Evolutionary conservation across 2,329 filamentous ascomycete genomes (phyloP).

Genomic region (Sclerotinia subarctica): DNA sequence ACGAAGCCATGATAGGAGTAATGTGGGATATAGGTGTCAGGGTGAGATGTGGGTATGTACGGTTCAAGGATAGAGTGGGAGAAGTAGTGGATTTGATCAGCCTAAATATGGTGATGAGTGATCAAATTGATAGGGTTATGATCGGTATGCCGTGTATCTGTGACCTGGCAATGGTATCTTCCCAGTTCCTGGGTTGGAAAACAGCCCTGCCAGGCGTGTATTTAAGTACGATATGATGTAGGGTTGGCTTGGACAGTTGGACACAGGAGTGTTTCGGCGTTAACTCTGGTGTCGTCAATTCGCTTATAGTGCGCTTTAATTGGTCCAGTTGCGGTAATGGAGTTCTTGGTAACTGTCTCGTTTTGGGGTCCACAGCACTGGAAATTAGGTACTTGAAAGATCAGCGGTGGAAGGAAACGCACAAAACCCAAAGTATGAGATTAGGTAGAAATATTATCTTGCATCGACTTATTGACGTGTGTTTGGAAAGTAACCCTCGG

Average conservation of each 20-base stretch:
- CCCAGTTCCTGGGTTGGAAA: background rate
- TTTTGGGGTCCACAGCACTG: conserved; percentile 5
- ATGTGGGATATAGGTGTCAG: background rate
- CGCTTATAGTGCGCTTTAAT: conserved; percentile 7
- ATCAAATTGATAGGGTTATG: conserved; percentile 1
- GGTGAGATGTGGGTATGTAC: conserved; percentile 3
- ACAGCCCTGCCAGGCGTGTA: background rate
- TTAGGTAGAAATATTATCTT: conserved; percentile 5
- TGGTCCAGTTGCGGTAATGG: background rate
- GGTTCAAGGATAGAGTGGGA: background rate
- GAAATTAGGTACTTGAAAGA: conserved; percentile 10
- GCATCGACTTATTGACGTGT: background rate
- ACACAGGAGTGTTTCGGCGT: background rate
- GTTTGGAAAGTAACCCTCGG: background rate
- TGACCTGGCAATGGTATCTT: background rate
- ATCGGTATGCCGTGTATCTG: conserved; percentile 8
- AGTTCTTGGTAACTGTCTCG: background rate
- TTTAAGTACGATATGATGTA: conserved; percentile 8
- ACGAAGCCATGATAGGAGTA: conserved; percentile 28
- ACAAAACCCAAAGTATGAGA: background rate
- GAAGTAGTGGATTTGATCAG: background rate
- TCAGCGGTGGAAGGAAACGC: background rate
- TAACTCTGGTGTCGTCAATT: conserved; percentile 4
- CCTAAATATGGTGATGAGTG: background rate
- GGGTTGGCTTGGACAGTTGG: conserved; percentile 8